phyloP scores from a whole-genome alignment of 2,329 filamentous ascomycete species.

The Alternaria novae-zelandiae region DNA sequence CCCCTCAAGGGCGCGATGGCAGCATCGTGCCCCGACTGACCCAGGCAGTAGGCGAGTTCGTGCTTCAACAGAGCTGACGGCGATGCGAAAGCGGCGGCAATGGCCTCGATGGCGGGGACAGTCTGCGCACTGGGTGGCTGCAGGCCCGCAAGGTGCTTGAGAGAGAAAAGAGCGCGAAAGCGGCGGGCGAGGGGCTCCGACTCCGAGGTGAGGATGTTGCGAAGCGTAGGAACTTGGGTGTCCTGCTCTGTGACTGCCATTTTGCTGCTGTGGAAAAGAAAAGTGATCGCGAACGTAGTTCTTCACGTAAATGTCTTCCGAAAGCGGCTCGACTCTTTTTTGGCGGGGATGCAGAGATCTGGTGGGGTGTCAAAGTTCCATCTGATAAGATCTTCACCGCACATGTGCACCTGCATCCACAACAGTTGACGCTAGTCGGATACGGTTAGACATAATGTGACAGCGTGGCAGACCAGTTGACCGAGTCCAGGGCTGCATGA shows the following conservation, averaged over 20 bases:
- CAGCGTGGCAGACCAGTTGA: conserved; percentile 14
- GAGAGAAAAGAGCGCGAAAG: conserved; percentile 95
- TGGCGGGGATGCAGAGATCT: conserved; percentile 27
- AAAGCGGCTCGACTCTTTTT: conserved; percentile 34
- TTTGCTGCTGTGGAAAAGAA: conserved; percentile 3
- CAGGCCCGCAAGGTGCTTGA: conserved; percentile 87
- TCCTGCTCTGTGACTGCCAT: conserved; percentile 40
- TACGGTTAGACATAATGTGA: conserved; percentile 8
- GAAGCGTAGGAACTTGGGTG: conserved; percentile 66
- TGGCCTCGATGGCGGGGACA: conserved; percentile 74
- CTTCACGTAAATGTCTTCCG: background rate
- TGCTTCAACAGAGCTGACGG: conserved; percentile 93
- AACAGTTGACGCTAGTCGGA: background rate
- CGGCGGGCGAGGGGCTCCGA: conserved; percentile 81
- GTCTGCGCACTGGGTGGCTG: conserved; percentile 63
- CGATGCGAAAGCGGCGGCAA: conserved; percentile 84
- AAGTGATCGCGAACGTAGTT: background rate
- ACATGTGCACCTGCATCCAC: background rate
- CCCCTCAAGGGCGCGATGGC: conserved; percentile 74
- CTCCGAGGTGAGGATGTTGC: conserved; percentile 81
- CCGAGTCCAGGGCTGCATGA: conserved; percentile 13
- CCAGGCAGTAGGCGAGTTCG: conserved; percentile 95
- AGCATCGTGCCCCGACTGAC: conserved; percentile 81
- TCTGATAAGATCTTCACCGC: conserved; percentile 35
- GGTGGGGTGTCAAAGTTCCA: conserved; percentile 27